Percentiles rank a stretch among this genome's conserved stretches.
These are phyloP conservation scores for Acaromyces ingoldii DNA, from an alignment of 1,284 basidiomycete genomes.

Conservation along the genomic window DNA sequence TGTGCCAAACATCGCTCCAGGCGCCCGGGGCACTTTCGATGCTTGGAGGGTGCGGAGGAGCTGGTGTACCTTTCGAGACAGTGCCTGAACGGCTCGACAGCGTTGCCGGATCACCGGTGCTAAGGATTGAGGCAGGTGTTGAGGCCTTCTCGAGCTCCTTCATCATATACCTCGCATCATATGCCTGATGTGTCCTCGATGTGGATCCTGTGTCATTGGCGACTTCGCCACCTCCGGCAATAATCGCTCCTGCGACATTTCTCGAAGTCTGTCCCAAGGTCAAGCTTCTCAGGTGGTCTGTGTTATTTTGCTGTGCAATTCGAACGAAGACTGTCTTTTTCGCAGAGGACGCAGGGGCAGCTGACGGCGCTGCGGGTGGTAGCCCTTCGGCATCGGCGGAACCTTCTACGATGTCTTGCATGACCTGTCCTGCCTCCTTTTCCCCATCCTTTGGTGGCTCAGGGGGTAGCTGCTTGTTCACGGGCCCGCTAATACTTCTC, in stretches of 20 bases:
- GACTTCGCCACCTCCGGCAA: not conserved
- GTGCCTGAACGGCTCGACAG: not conserved
- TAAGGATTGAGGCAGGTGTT: constrained; percentile 11
- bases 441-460: no score
- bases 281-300: constrained; percentile 30
- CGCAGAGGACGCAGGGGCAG: not conserved
- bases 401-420: no score
- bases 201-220: not conserved
- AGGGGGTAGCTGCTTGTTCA: no score
- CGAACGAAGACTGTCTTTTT: not conserved
- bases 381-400: no score
- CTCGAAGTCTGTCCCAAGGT: constrained; percentile 7
- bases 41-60: not conserved
- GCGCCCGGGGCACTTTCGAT: constrained; percentile 8
- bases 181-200: not conserved
- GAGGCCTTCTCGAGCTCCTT: constrained; percentile 28
- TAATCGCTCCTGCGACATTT: not conserved
- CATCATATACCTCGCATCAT: constrained; percentile 28
- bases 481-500: no score
- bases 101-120: not conserved
- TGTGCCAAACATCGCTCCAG: constrained; percentile 59
- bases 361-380: not conserved
- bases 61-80: not conserved
- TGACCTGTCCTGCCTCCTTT: no score
- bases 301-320: constrained; percentile 32